Conservation (phyloP, 2,329 filamentous ascomycete genomes). For the Helminthosporium solani region DNA sequence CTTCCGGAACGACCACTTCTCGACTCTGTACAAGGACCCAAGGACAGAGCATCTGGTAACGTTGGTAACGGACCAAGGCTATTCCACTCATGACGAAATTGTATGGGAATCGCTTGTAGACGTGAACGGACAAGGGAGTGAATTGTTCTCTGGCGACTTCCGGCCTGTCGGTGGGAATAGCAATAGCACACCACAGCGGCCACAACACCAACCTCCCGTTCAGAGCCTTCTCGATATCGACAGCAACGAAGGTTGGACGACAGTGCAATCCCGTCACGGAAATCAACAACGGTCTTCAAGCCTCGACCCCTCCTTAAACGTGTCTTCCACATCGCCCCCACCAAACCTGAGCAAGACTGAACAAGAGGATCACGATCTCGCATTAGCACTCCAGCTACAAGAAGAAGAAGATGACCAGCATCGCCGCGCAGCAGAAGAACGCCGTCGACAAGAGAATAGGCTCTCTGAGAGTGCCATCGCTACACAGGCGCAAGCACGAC, state of each 20-base stretch:
- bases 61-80: conserved; percentile 90
- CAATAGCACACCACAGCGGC: conserved; percentile 10
- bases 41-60: conserved; percentile 73
- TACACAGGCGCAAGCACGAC: conserved; percentile 25
- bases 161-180: conserved; percentile 68
- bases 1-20: conserved; percentile 97
- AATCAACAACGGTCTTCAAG: conserved; percentile 22
- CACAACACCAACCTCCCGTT: conserved; percentile 29
- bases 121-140: conserved; percentile 77
- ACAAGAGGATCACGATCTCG: conserved; percentile 81
- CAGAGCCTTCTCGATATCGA: conserved; percentile 31
- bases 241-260: conserved; percentile 57
- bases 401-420: conserved; percentile 88
- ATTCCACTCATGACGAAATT: conserved; percentile 81
- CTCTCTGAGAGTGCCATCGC: conserved; percentile 71
- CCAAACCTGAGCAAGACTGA: conserved; percentile 55
- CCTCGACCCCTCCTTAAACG: conserved; percentile 13
- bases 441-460: conserved; percentile 64
- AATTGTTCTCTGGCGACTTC: conserved; percentile 90
- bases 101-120: conserved; percentile 95
- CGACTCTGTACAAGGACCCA: conserved; percentile 87
- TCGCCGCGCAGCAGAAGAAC: conserved; percentile 58
- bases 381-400: conserved; percentile 86
- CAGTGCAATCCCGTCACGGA: conserved; percentile 47
- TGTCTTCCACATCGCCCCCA: conserved; percentile 24